Evolutionary conservation across 2,329 filamentous ascomycete genomes (phyloP), one percentile per base, ranked within the genome.

Genomic region (Scedosporium aurantiacum): DNA sequence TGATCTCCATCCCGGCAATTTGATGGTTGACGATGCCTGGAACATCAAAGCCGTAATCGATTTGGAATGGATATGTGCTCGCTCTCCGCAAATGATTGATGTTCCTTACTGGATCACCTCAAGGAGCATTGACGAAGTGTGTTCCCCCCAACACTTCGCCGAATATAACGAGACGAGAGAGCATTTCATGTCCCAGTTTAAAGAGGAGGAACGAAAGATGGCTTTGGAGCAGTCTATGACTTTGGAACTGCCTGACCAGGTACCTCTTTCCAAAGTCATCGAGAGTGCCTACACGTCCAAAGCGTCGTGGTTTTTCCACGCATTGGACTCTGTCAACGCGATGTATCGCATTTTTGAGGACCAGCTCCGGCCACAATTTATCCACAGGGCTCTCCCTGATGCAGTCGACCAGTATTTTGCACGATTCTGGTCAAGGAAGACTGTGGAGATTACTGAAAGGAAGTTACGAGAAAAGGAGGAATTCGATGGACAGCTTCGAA

Each of bases 21-120:
- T 75, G 27, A 67, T 75, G 27, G 70, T 74, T 10, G 70, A 75
- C 60, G 59, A 72, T 25, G 58, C 73, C 27, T 73, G 70, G 71
- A 72, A 74, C 57, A 65, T 74, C 32, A 70, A 65, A 12, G 65
- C 65, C 54, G 40, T 74, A 0, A 69, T 74, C n/a, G 71, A 75
- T 62, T 66, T 71, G 25, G 71, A 74, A 64, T 75, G 69, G 70
- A 64, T 72, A 23, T 74, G 67, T 63, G 64, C 71, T 23, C 65
- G 68, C 32, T 69, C 69, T 54, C 12, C 58, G 10, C 64, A 68
- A 61, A 65, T 62, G 60, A 40, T 66, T 7, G 14, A 43, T 5
- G 63, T 64, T 1, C 66, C 68, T 5, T 64, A 67, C 37, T 69
- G 67, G 67, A 59, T 69, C 21, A 66, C 64, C 6, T 64, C 65